Evolutionary conservation across 352 stramenopile genomes (phyloP), one percentile per base, ranked within the genome.

Genomic region (Aphanomyces stellatus): DNA sequence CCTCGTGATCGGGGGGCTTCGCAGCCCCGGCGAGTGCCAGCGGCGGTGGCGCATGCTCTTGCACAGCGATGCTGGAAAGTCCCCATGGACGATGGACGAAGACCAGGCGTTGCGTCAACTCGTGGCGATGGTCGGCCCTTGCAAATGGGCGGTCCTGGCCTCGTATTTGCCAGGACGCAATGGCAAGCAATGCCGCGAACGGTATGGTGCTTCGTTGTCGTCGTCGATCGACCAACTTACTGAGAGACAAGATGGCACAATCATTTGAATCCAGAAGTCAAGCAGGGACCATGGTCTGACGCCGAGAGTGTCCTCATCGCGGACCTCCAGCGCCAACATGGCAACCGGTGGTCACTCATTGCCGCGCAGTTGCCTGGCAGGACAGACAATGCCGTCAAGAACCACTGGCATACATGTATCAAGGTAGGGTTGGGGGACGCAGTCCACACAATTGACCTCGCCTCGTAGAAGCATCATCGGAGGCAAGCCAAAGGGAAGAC

Each of bases 331-430:
- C 74, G 72, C 33, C 78, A 85, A 63, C 83, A 88, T 40, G 97
- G 97, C 17, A 99, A 99, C 71, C 83, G 90, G 25, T 99, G 97
- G 97, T 92, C 93, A 4, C 95, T 98, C 75, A 99, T 99, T 73
- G 95, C 96, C 0, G 93, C 98, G 72, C 78, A 88, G 19, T 75
- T 99, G n/a, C 93, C 93, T 22, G 97, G 97, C 1, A 79, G 97
- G 3, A 95, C 87, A 0, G 95, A 99, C 70, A 99, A 99, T 53
- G 89, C 90, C 2, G 96, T 99, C 51, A 99, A 99, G 77, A 99
- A 99, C 72, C 88, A 96, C 41, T 99, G 92, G 91, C 83, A 98
- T 43, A 19, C 25, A 15, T 22, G 30, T 30, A 30, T 57, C 49
- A 57, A 57, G 49, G 49, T 57, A 57, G 10, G 19, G n/a, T n/a